Evolutionary conservation across 2,329 filamentous ascomycete species (phyloP).

Genomic region (Pleoardoris graminearum): DNA sequence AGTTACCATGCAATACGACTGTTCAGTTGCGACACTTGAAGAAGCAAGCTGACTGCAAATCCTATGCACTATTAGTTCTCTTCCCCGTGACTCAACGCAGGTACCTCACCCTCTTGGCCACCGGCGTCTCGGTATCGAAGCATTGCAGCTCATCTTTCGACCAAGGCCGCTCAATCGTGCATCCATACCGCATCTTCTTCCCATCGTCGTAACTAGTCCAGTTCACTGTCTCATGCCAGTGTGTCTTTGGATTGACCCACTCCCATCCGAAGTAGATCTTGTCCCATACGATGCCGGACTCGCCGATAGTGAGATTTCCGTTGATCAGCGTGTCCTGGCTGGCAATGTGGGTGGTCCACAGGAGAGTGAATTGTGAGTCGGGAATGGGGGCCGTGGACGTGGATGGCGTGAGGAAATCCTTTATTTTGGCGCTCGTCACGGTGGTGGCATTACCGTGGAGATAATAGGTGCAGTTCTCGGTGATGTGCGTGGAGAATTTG

Average conservation of each 20-base stretch:
- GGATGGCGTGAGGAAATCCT: constrained; percentile 1
- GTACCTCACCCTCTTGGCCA: neutral
- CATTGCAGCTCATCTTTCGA: neutral
- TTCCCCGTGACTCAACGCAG: neutral
- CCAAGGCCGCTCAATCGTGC: neutral
- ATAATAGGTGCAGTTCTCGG: neutral
- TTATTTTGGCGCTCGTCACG: neutral
- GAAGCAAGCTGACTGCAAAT: neutral
- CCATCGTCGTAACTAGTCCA: neutral
- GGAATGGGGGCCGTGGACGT: neutral
- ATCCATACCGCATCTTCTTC: neutral
- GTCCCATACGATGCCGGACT: neutral
- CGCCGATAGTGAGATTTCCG: neutral
- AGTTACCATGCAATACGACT: too few species aligned
- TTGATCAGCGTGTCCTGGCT: neutral
- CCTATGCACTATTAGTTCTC: neutral
- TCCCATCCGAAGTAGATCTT: neutral
- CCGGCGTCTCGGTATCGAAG: neutral
- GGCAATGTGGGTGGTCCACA: neutral
- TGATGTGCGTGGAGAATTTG: neutral
- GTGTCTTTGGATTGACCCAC: neutral
- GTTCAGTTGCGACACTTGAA: constrained; percentile 2
- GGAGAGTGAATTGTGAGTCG: neutral
- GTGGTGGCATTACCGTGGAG: neutral
- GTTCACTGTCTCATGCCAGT: neutral